Base-by-base conservation (phyloP, 257 asterid species). In the Solanum chmielewskii region DNA sequence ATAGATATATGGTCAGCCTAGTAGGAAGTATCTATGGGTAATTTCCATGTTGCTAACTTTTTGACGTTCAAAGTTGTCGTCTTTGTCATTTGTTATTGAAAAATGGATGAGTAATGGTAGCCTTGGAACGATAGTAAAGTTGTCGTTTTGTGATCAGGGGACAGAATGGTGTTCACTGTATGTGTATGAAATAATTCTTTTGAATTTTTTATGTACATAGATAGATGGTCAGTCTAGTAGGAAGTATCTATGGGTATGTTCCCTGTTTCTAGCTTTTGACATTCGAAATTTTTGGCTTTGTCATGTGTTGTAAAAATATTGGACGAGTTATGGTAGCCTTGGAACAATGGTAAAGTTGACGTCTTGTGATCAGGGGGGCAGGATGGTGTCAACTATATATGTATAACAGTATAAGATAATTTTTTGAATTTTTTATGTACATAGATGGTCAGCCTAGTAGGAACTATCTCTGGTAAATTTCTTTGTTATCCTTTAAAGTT, bases 21-120 rank as follows among this genome's bases (percentile, higher is more conserved):
- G 88, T 27, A 90, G 94, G 92, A 92, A 2, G 3, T 95, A 90
- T 90, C 91, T 97, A 18, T 95, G 98, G 99, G 99, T 97, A 94
- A 77, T 92, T 84, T 42, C 33, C 64, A 4, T 56, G 2, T 73
- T 21, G 5, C 2, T 3, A 16, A 37, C 7, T 18, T 35, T 77
- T 15, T 77, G 21, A 25, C 31, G 14, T 25, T 44, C n/a, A 44
- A 44, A 42, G 37, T 76, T 13, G 33, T n/a, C n/a, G 59, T 75
- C 29, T 73, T 35, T 73, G 25, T 20, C 47, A 37, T 35, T 35
- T 71, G 27, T 71, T 5, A 1, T 75, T 15, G 4, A 11, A 8
- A 10, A 35, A 20, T 37, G 82, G 31, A 21, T 75, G 82, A 74
- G 33, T 52, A 2, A 52, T 52, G 60, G 23, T 52, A 52, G 23